Conservation (phyloP, 805 yeast species). For the Kuraishia floccosa region DNA sequence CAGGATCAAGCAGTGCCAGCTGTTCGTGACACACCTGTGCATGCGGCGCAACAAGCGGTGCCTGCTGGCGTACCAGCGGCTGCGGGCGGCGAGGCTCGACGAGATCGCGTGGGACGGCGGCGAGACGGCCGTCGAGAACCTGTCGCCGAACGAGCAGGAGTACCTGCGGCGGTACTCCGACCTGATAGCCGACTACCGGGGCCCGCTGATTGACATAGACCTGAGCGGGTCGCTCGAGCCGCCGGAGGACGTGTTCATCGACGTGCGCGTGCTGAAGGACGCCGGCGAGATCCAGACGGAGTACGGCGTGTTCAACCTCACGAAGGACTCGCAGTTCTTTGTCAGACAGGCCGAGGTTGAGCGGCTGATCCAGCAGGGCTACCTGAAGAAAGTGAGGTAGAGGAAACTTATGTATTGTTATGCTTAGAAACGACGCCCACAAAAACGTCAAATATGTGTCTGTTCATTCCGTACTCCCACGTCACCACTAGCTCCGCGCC, state of each 20-base stretch:
- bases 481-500: no score
- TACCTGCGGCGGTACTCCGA: constrained; percentile 65
- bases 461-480: no score
- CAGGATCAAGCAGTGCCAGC: constrained; percentile 47
- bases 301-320: constrained; percentile 87
- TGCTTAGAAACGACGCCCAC: no score
- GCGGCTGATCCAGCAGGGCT: constrained; percentile 87
- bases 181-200: constrained; percentile 63
- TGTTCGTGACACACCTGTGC: constrained; percentile 60
- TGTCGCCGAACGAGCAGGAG: constrained; percentile 73
- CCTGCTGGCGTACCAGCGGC: constrained; percentile 69
- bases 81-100: constrained; percentile 57
- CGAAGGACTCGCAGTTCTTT: constrained; percentile 89
- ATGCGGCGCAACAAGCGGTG: constrained; percentile 88
- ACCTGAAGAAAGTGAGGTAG: constrained; percentile 46
- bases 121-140: constrained; percentile 39
- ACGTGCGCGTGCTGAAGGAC: constrained; percentile 84
- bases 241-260: constrained; percentile 85
- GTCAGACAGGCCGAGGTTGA: constrained; percentile 94
- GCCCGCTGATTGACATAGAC: constrained; percentile 73
- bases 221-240: constrained; percentile 84
- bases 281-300: constrained; percentile 98
- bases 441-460: no score
- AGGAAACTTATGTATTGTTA: no score
- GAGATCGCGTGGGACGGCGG: constrained; percentile 62